Base-by-base conservation (phyloP, 2,329 filamentous ascomycete genomes). In the Canariomyces notabilis region DNA sequence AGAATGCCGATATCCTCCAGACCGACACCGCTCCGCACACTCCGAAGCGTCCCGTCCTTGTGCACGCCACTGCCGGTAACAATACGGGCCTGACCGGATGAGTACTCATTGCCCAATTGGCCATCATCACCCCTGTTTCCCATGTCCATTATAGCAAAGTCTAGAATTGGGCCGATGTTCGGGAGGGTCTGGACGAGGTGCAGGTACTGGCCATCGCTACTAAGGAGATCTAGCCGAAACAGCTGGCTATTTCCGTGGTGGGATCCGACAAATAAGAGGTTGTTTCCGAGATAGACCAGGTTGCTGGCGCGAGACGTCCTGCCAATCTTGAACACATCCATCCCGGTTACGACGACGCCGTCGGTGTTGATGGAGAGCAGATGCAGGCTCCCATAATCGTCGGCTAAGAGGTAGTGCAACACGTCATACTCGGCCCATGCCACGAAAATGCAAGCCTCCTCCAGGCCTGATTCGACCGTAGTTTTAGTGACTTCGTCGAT, bases 131-230 rank as follows among this genome's bases (percentile, higher is more conserved):
- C 83, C 46, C 88, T 77, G 57, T 89, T 90, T 0, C 90, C 91
- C 75, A 97, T 86, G 60, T 97, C 93, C 89, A 97, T 95, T 14
- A 98, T 81, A 1, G 87, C 84, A 57, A 98, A 96, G 62, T 98
- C 93, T 32, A 97, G 69, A 34, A 98, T 73, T 0, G 93, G 93
- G 0, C 87, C 89, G 57, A 97, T 88, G 60, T 95, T 98, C 3
- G 79, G 71, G 46, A 94, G 74, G 0, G 80, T 85, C 61, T 95
- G 89, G 8, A 93, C 64, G 4, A 90, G 66, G 38, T 83, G 73
- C 49, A 90, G 72, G 0, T 74, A 60, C 19, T 61, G 56, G 21
- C 57, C 48, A 0, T 63, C 55, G 2, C 65, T 57, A 5, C 68
- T 52, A 16, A 70, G 76, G 23, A 83, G 72, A 42, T 77, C 74